Evolutionary conservation across 768 basidiomycete species (phyloP), one percentile per base, ranked within the genome.

Genomic region (Coprinellus micaceus): DNA sequence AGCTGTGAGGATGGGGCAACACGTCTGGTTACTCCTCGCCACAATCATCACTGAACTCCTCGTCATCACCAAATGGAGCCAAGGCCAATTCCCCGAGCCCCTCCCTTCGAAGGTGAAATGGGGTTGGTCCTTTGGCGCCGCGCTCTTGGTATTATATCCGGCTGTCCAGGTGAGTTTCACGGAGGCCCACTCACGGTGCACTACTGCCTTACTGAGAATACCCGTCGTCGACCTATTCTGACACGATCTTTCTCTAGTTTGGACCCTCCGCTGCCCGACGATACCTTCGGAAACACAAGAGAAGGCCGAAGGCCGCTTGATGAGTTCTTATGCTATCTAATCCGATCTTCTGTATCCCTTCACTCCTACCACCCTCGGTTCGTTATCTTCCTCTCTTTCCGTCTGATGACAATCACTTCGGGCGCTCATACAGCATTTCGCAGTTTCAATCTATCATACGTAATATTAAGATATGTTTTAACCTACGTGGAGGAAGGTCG

Each of bases 1-100:
- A 62, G 86, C 89, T n/a, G 85, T 85, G 59, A 81, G 91, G 55
- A 93, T 94, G 91, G 91, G 92, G 1, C 89, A 91, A 62, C 91
- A 94, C 65, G 85, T 86, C 30, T 93, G 91, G 91, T 74, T 94
- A 40, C 74, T 94, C 58, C 81, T 92, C 49, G 91, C 91, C 29
- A 94, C 91, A n/a, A 84, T 92, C 59, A 64, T 83, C 56, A 93
- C 92, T 13, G 91, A 94, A 67, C 68, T 91, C 33, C 76, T 94
- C 50, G 86, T 85, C 41, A 91, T 94, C 52, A 71, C 77, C 62
- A 94, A 94, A 74, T 94, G 90, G 91, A 84, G 88, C 61, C 74
- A 82, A 63, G 88, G 86, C 11, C 80, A 83, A 67, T 93, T 85
- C 65, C 68, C 74, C 17, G 80, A 75, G 61, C 84, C 89, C 22